Evolutionary conservation across 2,329 filamentous ascomycete species (phyloP), one percentile per base, ranked within the genome.

Genomic region (Fusarium succisae): DNA sequence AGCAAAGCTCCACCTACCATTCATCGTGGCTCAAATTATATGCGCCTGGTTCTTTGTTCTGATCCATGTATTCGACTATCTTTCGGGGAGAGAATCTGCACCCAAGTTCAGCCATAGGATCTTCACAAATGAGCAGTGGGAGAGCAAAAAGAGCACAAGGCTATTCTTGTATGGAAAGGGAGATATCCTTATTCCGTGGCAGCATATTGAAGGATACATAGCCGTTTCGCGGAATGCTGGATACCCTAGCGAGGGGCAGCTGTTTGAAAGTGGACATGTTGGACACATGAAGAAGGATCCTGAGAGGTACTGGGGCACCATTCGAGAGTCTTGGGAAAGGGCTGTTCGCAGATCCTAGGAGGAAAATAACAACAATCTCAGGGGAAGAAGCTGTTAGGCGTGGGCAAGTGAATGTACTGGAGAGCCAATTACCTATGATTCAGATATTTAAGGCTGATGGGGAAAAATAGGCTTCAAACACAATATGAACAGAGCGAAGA

Each of bases 191-290:
- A 69, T 69, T 8, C 64, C 64, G 5, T 45, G 47, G 11, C 41
- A 69, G 6, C 55, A 69, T 15, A 44, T 69, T 4, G 64, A 69
- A 20, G 37, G 39, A 12, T 38, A 63, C 3, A 63, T 69, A 7
- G 66, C 66, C 0, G 11, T 15, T 0, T 60, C 37, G 0, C 17
- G 38, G 0, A 38, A 26, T 0, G 15, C 18, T 3, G 64, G 66
- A 5, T 69, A 54, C 0, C 18, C 22, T 11, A 47, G 30, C 4
- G 55, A 69, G 4, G 65, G 64, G 6, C 45, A 54, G 15, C 3
- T 50, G 2, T 69, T 69, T 4, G 22, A 63, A 3, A 69, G 64
- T 30, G 66, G 66, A 2, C 66, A 69, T 39, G 64, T 69, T 7
- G 66, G 35, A 0, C 63, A 68, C 5, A 69, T 69, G 66, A 69